phyloP scores from a whole-genome alignment of 2,329 filamentous ascomycete genomes.

The Ceratocystis eucalypticola region DNA sequence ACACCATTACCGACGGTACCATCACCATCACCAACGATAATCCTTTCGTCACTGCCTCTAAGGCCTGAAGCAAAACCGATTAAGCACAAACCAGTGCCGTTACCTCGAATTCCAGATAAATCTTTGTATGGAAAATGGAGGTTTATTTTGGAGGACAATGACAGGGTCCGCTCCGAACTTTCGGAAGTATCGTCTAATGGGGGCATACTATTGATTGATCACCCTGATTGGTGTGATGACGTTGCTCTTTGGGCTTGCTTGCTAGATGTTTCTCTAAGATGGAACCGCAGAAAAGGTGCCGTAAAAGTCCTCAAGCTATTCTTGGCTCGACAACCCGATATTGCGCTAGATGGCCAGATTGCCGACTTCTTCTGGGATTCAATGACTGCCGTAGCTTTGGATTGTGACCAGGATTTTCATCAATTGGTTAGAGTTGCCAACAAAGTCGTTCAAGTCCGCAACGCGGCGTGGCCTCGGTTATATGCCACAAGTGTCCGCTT shows the following conservation, averaged over 20 bases:
- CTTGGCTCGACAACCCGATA: slow-evolving; percentile 8
- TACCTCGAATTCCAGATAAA: slow-evolving; percentile 9
- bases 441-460: background rate
- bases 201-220: slow-evolving; percentile 11
- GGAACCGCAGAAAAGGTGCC: slow-evolving; percentile 15
- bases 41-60: background rate
- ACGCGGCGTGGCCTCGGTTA: slow-evolving; percentile 34
- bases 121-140: slow-evolving; percentile 15
- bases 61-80: background rate
- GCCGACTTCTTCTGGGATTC: slow-evolving; percentile 16
- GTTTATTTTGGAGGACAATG: slow-evolving; percentile 15
- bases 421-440: background rate
- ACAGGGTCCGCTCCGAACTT: slow-evolving; percentile 8
- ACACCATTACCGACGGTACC: background rate
- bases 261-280: slow-evolving; percentile 14
- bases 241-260: slow-evolving; percentile 16
- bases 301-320: slow-evolving; percentile 12
- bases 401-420: slow-evolving; percentile 4
- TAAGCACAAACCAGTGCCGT: background rate
- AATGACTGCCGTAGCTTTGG: slow-evolving; percentile 16
- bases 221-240: slow-evolving; percentile 13
- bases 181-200: background rate
- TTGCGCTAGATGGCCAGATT: slow-evolving; percentile 13
- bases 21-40: background rate
- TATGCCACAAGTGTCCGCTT: slow-evolving; percentile 36